phyloP scores from a whole-genome alignment of 139 green algal species.

The Chlorella vulgaris region DNA sequence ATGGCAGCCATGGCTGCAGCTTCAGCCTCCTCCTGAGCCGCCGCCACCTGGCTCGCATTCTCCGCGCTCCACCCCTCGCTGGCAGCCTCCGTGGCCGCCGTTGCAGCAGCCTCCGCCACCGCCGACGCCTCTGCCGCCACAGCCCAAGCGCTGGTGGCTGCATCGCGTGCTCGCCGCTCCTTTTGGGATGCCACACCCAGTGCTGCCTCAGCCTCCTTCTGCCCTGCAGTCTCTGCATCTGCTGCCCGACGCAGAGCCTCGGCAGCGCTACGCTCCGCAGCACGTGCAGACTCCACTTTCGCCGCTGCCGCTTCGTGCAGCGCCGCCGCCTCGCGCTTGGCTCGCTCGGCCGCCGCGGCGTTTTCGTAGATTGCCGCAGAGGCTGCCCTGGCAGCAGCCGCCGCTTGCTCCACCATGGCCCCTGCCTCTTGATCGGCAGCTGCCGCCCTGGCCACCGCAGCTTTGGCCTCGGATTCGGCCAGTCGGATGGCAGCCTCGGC shows the following conservation, averaged over 20 bases:
- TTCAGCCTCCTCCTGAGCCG: not conserved
- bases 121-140: not conserved
- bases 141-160: conserved; percentile 15
- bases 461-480: not conserved
- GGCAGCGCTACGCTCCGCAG: not conserved
- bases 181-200: conserved; percentile 6
- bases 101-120: not conserved
- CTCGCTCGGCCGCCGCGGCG: not conserved
- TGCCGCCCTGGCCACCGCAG: not conserved
- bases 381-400: not conserved
- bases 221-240: not conserved
- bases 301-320: not conserved
- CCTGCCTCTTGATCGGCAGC: not conserved
- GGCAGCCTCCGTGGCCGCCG: not conserved
- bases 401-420: not conserved
- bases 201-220: conserved; percentile 1
- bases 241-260: conserved; percentile 12
- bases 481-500: not conserved
- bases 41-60: conserved; percentile 2
- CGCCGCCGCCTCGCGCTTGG: not conserved
- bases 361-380: not conserved
- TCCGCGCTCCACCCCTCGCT: conserved; percentile 1
- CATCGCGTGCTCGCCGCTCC: conserved; percentile 6
- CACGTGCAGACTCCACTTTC: not conserved
- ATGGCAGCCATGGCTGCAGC: conserved; percentile 17